Base-by-base conservation (phyloP, 164 flowering plant genomes). In the Protea cynaroides region DNA sequence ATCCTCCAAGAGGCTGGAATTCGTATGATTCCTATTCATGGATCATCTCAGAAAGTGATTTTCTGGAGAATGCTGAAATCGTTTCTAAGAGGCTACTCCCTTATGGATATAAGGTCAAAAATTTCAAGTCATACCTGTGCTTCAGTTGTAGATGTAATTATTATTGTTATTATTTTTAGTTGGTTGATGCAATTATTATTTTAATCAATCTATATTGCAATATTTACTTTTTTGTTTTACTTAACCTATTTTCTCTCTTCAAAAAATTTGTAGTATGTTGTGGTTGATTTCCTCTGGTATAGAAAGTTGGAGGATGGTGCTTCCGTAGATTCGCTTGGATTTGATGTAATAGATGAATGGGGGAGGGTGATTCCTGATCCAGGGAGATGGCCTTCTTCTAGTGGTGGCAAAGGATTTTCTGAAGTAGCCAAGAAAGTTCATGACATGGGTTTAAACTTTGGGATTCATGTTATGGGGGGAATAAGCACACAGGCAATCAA, bases 1-100 rank as follows among this genome's bases (percentile, higher is more conserved):
- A 58, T n/a, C 98, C 98, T 15, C 98, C 98, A 1, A 85, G 97
- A 65, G 97, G 98, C 47, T 94, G 97, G 98, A 94, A 94, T 69
- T 91, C 98, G 0, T 94, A 94, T 62, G 98, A 94, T 80, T 87
- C 96, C 37, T 94, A 87, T 67, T 73, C 82, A 67, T 91, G 98
- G 98, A 82, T 71, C 21, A 76, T 91, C 61, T 81, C 94, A 15
- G 98, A 94, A 76, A 73, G 79, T 71, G 95, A 89, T 24, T 91
- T 94, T 76, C 71, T 94, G 52, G 71, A 83, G 59, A 89, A 78
- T 76, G 92, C 96, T 15, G 76, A 82, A 58, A 72, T 89, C 38
- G 75, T 91, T 24, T 80, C 93, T 2, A 43, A 85, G 38, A 65
- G 68, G 55, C 76, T 94, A 47, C 74, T 22, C 11, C 14, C 76